Evolutionary conservation across 257 asterid species (phyloP), one percentile per base, ranked within the genome.

Genomic region (Solanum bulbocastanum): DNA sequence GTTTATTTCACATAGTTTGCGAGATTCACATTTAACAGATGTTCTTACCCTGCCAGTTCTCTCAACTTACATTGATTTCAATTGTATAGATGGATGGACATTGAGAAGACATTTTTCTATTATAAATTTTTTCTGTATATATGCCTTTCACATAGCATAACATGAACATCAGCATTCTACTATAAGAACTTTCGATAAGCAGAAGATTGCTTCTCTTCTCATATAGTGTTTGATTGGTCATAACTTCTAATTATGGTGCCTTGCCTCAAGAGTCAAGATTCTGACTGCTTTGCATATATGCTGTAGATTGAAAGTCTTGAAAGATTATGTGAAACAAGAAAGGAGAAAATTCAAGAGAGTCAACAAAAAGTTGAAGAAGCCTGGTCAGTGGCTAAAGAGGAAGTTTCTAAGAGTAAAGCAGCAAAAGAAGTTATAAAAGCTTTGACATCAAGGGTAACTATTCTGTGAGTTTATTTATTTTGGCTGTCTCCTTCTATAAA

Each of bases 401-500:
- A 92, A 92, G 92, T 92, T 52, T 84, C 87, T 86, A 91, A 91
- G 89, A 88, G 88, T 87, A 91, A 91, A 89, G 94, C 92, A 76
- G 93, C 94, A 32, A 92, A 91, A 89, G 94, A 91, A 88, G 92
- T 90, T 33, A 91, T 92, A 52, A 90, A 89, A 90, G 92, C 88
- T 71, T 87, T 92, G 83, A 90, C 93, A 42, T 83, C 92, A 60
- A 90, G 93, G 93, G 94, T 92, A 86, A 83, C 86, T 79, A 89
- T 30, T 68, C 68, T 32, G 68, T 49, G 20, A 71, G 83, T 71
- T 72, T 49, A 86, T 86, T 86, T 62, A 44, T 37, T 75, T 86
- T 37, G 49, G 10, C 49, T 39, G 44, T 60, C 42, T 75, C 71
- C 58, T 40, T 75, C 40, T 40, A 22, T n/a, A n/a, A n/a, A 39